phyloP scores from a whole-genome alignment of 2,329 filamentous ascomycete species.

The Nemania sp. region DNA sequence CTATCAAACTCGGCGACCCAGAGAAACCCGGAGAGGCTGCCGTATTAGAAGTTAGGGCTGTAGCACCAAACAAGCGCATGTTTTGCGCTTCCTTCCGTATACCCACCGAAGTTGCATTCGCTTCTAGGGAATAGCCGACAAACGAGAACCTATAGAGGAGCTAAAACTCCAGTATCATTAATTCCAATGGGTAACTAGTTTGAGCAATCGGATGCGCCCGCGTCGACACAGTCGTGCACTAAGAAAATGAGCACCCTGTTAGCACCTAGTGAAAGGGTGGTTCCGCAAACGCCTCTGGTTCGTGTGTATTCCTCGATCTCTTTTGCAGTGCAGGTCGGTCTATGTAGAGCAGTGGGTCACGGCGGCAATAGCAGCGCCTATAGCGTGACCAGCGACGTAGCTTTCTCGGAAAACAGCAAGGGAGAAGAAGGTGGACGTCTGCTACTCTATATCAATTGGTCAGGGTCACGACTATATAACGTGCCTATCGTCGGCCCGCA shows the following conservation, averaged over 20 bases:
- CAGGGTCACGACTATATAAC: constrained; percentile 2
- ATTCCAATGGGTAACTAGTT: constrained; percentile 13
- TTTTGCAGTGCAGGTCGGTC: constrained; percentile 6
- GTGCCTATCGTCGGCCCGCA: constrained; percentile 6
- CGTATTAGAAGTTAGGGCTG: constrained; percentile 81
- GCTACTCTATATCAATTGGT: constrained; percentile 21
- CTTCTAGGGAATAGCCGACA: constrained; percentile 47
- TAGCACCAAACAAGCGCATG: constrained; percentile 95
- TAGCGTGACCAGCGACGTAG: constrained; percentile 8
- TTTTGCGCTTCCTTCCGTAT: constrained; percentile 94
- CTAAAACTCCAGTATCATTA: constrained; percentile 18
- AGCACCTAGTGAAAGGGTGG: constrained; percentile 12
- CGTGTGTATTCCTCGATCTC: constrained; percentile 8
- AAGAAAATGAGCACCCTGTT: constrained; percentile 2
- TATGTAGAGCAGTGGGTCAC: constrained; percentile 13
- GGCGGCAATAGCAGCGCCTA: constrained; percentile 8
- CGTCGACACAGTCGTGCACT: constrained; percentile 7
- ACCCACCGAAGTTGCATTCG: constrained; percentile 85
- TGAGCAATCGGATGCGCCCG: constrained; percentile 14
- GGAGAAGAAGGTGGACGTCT: constrained; percentile 16
- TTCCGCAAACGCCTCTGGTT: constrained; percentile 9
- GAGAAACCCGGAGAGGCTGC: constrained; percentile 62
- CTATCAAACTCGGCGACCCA: constrained; percentile 66
- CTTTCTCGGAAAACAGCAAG: constrained; percentile 7
- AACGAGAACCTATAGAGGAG: constrained; percentile 12